A percentile compares a stretch with the other conserved stretches of the same genome.
Conservation (phyloP, 306 rosid species). For the Delonix regia region DNA sequence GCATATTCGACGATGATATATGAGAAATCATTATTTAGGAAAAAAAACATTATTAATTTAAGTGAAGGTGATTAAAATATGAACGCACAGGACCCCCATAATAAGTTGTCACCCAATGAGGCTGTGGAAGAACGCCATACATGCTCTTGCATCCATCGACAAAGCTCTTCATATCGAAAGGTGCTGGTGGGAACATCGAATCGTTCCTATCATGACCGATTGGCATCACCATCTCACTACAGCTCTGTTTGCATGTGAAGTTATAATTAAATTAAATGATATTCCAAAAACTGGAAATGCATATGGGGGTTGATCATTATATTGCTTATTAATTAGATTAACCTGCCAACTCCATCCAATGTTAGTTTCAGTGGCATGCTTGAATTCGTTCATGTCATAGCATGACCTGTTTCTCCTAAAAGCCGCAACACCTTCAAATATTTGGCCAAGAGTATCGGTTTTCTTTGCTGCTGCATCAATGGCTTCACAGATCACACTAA, state of each 20-base stretch:
- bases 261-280: neutral
- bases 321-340: neutral
- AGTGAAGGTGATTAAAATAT: neutral
- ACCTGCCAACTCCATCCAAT: constrained; percentile 55
- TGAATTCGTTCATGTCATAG: constrained; percentile 29
- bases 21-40: neutral
- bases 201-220: constrained; percentile 44
- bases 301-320: neutral
- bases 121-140: constrained; percentile 64
- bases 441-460: constrained; percentile 35
- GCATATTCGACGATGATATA: neutral
- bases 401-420: constrained; percentile 4
- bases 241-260: constrained; percentile 36
- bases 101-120: constrained; percentile 73
- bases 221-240: constrained; percentile 66
- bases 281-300: neutral
- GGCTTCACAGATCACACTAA: constrained; percentile 35
- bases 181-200: constrained; percentile 55
- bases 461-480: constrained; percentile 46
- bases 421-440: constrained; percentile 42
- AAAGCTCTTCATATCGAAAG: constrained; percentile 41
- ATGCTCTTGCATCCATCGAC: constrained; percentile 39
- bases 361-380: constrained; percentile 22
- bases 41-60: neutral
- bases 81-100: constrained; percentile 60